Evolutionary conservation across 306 rosid species (phyloP), one percentile per base, ranked within the genome.

Genomic region (Lathyrus sativus): DNA sequence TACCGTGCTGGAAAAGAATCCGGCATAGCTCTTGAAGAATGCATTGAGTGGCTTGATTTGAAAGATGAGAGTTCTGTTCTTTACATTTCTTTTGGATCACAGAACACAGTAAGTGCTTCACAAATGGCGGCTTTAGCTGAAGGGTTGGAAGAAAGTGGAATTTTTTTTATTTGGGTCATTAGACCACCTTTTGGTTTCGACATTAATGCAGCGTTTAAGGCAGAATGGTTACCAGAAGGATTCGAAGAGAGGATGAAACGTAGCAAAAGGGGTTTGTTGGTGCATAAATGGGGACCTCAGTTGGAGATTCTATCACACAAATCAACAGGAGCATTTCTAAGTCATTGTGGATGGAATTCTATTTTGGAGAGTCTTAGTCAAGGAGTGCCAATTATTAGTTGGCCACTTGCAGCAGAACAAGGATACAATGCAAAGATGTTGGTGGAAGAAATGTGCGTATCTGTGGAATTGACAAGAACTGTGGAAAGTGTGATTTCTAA

Each of bases 281-380:
- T 92, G 46, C 74, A 77, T 5, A 81, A 81, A 11, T 92, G 98
- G 96, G 96, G 90, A 6, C 95, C 95, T 7, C 96, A 89, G 6
- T 57, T 85, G 85, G 95, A 87, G 70, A 92, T 92, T 48, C 56
- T 91, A 1, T 67, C 87, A 1, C 96, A 91, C 72, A 63, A 28
- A 14, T 72, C 89, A 7, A 74, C 80, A 0, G 87, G 92, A 1
- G 95, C 77, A 2, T 89, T 91, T 73, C 57, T 91, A 15, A 85
- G 96, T 56, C 96, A 91, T n/a, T 91, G 98, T 57, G 96, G 96
- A 5, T 89, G 96, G 96, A 91, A 89, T 48, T 91, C 96, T 4
- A 81, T 86, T 62, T 38, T 85, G 84, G 98, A 89, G 74, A 87
- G 96, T 33, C 80, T 91, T 8, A 72, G 89, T 65, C 18, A 74